Evolutionary conservation across 2,329 filamentous ascomycete species (phyloP), one percentile per base, ranked within the genome.

Genomic region (Fusarium coffeatum): DNA sequence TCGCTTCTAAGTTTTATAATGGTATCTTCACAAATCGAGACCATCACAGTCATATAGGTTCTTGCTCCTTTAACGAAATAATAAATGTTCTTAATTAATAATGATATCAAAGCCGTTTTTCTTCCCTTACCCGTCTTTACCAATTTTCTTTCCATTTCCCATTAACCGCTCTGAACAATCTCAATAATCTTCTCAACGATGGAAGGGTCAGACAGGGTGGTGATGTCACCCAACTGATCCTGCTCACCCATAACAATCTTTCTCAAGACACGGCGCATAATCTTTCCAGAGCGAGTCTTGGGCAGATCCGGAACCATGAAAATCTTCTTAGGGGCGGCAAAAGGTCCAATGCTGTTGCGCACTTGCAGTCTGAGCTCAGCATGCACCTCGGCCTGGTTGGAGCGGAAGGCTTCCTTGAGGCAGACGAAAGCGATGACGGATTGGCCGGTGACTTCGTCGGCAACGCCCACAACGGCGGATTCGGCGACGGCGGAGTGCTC

Each of bases 171-270:
- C 41, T 47, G 59, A 16, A 76, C 69, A 23, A 71, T 58, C 18
- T 88, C 83, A 78, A 97, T 97, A 77, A 98, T 97, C 82, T 90
- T 93, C 43, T 90, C 89, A 10, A 98, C 94, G 16, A 97, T 90
- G 53, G 85, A 88, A 23, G 94, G 95, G 79, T 98, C 94, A 59
- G 93, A 94, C 41, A 97, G 87, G 87, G 94, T 97, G 9, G 91
- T 92, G 16, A 86, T 94, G 78, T 98, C 95, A 72, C 94, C 94
- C 56, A 98, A 84, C 81, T 96, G 93, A 80, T 97, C 94, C 81
- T 97, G 93, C 85, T 98, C 94, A 23, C 94, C 94, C 43, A 93
- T 93, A 70, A 98, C 82, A 76, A 98, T 95, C 92, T 98, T 98
- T 75, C 94, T 87, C 83, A 98, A 81, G 77, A 98, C 96, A 68